These are phyloP conservation scores for Blastobotrys apis DNA, from an alignment of 1,139 yeast species.

Conservation along the genomic window DNA sequence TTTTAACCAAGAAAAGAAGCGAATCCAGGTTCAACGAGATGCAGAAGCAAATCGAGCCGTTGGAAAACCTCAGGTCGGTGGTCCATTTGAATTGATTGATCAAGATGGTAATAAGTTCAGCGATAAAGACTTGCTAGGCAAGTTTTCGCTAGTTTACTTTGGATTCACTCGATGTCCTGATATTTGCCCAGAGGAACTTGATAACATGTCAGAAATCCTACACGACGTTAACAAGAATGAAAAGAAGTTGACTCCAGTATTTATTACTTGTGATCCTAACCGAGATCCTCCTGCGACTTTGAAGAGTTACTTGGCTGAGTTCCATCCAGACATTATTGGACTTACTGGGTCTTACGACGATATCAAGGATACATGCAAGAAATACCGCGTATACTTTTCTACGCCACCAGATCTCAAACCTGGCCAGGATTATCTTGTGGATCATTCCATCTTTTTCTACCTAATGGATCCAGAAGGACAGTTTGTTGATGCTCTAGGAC, in stretches of 20 bases:
- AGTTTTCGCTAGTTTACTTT: constrained; percentile 77
- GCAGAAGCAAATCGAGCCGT: constrained; percentile 82
- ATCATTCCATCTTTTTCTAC: constrained; percentile 93
- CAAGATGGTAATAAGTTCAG: constrained; percentile 70
- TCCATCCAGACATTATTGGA: constrained; percentile 84
- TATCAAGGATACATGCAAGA: constrained; percentile 77
- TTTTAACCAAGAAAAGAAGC: constrained; percentile 68
- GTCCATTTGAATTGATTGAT: constrained; percentile 72
- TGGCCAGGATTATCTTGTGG: constrained; percentile 94
- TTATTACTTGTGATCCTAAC: constrained; percentile 94
- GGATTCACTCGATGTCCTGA: constrained; percentile 98
- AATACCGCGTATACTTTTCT: constrained; percentile 88
- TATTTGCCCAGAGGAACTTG: constrained; percentile 96
- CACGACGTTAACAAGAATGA: constrained; percentile 52
- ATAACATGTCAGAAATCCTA: constrained; percentile 78
- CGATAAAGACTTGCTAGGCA: constrained; percentile 67
- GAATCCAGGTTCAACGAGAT: constrained; percentile 63
- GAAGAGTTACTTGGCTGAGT: constrained; percentile 73
- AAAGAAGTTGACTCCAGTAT: constrained; percentile 66
- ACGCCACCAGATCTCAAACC: constrained; percentile 92
- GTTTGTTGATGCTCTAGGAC: constrained; percentile 89
- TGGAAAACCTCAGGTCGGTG: constrained; percentile 93
- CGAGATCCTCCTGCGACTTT: constrained; percentile 84
- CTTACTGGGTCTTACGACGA: constrained; percentile 87
- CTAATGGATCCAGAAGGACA: constrained; percentile 96